A percentile compares a stretch with the other conserved stretches of the same genome.
Evolutionary conservation across 495 filamentous ascomycete genomes (phyloP).

Genomic region (Letharia columbiana): DNA sequence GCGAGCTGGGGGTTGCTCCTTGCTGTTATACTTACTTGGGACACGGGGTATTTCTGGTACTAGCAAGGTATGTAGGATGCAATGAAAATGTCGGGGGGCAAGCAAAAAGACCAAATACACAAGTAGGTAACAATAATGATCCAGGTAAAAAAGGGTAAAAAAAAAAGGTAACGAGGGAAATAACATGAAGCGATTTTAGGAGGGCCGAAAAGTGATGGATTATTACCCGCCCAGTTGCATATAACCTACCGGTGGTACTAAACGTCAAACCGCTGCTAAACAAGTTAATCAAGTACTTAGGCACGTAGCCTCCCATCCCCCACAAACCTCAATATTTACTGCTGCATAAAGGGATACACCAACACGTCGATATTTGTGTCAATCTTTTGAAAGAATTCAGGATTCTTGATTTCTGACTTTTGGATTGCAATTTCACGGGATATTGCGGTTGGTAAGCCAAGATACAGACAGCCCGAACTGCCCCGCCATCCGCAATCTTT

Average conservation of each 20-base stretch:
- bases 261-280: constrained; percentile 4
- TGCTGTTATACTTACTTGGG: background rate
- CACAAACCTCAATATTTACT: background rate
- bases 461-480: background rate
- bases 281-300: background rate
- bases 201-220: background rate
- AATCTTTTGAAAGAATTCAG: background rate
- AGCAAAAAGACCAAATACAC: too few relatives aligned
- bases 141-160: background rate
- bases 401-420: background rate
- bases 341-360: background rate
- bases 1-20: background rate
- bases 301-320: background rate
- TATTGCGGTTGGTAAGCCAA: background rate
- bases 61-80: background rate
- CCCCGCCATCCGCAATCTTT: background rate
- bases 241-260: background rate
- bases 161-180: background rate
- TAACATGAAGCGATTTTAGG: background rate
- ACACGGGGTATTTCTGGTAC: background rate
- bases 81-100: background rate
- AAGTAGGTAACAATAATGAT: too few relatives aligned
- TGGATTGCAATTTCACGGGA: background rate
- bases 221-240: background rate
- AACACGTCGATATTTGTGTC: background rate